Base-by-base conservation (phyloP, 2,329 filamentous ascomycete species). In the Colletotrichum noveboracense region DNA sequence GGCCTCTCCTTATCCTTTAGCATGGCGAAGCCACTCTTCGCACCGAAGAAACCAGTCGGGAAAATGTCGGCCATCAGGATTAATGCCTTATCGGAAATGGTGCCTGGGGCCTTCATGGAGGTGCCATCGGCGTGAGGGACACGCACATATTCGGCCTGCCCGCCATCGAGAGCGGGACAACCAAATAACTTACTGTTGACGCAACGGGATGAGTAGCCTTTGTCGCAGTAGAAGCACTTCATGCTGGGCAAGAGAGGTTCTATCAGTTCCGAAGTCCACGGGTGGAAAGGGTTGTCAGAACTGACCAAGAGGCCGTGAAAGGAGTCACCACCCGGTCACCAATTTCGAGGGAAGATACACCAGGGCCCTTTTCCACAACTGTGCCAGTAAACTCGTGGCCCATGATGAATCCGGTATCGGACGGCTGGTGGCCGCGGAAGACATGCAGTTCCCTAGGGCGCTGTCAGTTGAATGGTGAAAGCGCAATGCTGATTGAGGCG, bases 11-110 rank as follows among this genome's bases (percentile, higher is more conserved):
- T 88, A 16, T 86, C 79, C n/a, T 83, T 80, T 52, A 93, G 88
- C 80, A 93, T 86, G 73, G 91, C 91, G 83, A 98, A 93, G 8
- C 93, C 96, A 80, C 95, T 97, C 73, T 90, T 89, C 6, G 94
- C 94, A 8, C 95, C 96, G 79, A 96, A 98, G 85, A 92, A 98
- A 9, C 96, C 94, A 0, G 93, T 95, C 2, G 96, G 96, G 84
- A 97, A 98, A 80, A 98, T 97, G 82, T 98, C 96, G 18, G 95
- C 95, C 96, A 98, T 98, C 30, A 98, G 89, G 8, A 97, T 92
- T 65, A 97, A 88, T 43, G 92, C 92, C 78, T 94, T 90, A 79
- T 96, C 93, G 24, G 93, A 91, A 74, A 97, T 93, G n/a, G 78
- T 80, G 10, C 89, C 91, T 3, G 91, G 84, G 0, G 95, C 93